Conservation (phyloP, 805 yeast species). For the Ogataea ramenticola region DNA sequence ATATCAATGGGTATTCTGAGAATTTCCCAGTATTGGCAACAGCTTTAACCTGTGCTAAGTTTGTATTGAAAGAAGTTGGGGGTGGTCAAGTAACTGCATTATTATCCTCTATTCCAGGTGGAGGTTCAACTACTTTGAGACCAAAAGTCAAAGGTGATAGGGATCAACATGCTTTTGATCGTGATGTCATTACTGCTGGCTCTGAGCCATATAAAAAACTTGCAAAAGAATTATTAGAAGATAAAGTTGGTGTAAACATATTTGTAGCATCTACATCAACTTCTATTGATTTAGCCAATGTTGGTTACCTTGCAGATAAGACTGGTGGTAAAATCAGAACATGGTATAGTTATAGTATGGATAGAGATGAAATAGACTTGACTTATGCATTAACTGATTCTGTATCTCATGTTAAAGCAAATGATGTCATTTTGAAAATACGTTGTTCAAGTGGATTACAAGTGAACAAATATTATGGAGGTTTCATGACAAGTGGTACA, state of each 20-base stretch:
- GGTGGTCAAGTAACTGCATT: conserved; percentile 80
- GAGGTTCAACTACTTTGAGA: conserved; percentile 71
- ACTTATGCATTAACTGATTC: conserved; percentile 52
- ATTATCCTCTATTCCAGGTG: conserved; percentile 63
- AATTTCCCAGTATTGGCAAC: conserved; percentile 73
- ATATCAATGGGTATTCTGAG: conserved; percentile 29
- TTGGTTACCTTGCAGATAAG: conserved; percentile 52
- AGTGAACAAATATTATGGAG: conserved; percentile 68
- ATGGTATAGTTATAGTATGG: conserved; percentile 61
- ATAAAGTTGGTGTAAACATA: conserved; percentile 70
- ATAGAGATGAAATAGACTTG: conserved; percentile 60
- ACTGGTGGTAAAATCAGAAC: conserved; percentile 67
- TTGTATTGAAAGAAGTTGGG: conserved; percentile 55
- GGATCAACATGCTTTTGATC: conserved; percentile 32
- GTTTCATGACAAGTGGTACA: conserved; percentile 32
- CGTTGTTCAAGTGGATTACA: conserved; percentile 87
- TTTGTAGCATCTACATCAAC: conserved; percentile 58
- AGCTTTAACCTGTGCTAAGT: conserved; percentile 62
- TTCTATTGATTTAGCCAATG: conserved; percentile 61
- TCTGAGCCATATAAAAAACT: conserved; percentile 55
- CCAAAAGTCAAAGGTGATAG: conserved; percentile 29
- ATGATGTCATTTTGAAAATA: conserved; percentile 75
- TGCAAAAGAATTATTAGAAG: conserved; percentile 45
- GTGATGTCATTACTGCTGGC: conserved; percentile 50
- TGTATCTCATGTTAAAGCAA: conserved; percentile 50